These are phyloP conservation scores for Calonectria pauciramosa DNA, from an alignment of 2,329 filamentous ascomycete species.

Conservation along the genomic window DNA sequence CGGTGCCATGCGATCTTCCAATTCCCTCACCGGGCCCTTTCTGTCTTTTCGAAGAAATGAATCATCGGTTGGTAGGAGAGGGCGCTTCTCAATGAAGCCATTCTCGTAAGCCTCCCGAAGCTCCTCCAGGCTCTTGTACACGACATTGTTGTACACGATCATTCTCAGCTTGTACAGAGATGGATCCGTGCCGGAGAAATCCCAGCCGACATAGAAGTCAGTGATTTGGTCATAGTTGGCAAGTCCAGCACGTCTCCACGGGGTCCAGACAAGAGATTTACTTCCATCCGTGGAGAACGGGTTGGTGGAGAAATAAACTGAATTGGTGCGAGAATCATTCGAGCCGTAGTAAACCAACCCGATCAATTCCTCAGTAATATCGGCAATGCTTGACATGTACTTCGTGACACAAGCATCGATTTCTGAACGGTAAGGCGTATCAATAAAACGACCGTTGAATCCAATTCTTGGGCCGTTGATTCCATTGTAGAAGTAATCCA, in stretches of 20 bases:
- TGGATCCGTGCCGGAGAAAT: conserved; percentile 30
- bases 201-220: conserved; percentile 36
- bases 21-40: conserved; percentile 29
- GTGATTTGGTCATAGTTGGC: conserved; percentile 32
- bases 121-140: conserved; percentile 31
- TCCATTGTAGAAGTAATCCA: conserved; percentile 37
- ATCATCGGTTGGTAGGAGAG: conserved; percentile 24
- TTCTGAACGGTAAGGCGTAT: conserved; percentile 18
- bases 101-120: conserved; percentile 32
- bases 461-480: conserved; percentile 31
- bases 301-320: conserved; percentile 32
- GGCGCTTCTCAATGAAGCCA: conserved; percentile 26
- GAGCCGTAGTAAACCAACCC: conserved; percentile 28
- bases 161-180: conserved; percentile 33
- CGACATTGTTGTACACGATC: conserved; percentile 33
- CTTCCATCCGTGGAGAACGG: conserved; percentile 34
- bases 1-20: conserved; percentile 34
- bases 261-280: conserved; percentile 31
- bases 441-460: conserved; percentile 32
- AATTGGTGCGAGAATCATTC: conserved; percentile 22
- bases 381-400: conserved; percentile 34
- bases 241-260: conserved; percentile 30
- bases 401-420: conserved; percentile 30
- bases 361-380: conserved; percentile 27
- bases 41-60: conserved; percentile 35